These are phyloP conservation scores for Pyrus hybrid DNA, from an alignment of 331 rosid species.

Conservation along the genomic window DNA sequence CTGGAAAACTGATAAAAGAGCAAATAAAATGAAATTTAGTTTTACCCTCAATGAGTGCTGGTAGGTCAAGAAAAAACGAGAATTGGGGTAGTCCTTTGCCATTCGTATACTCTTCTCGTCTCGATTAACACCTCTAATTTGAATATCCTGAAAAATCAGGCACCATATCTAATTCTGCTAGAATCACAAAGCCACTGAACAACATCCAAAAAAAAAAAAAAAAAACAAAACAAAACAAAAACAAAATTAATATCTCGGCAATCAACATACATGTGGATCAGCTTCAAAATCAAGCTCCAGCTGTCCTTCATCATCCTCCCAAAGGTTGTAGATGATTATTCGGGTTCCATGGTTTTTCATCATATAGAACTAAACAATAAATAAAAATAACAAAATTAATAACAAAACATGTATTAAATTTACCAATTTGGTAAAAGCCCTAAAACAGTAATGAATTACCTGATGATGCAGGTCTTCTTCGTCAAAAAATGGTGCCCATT, in stretches of 20 bases:
- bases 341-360: conserved; percentile 81
- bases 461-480: conserved; percentile 76
- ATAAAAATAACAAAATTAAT: conserved; percentile 12
- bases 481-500: conserved; percentile 72
- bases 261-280: conserved; percentile 62
- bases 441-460: conserved; percentile 36
- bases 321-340: conserved; percentile 81
- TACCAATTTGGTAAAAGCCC: background rate
- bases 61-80: conserved; percentile 82
- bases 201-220: background rate
- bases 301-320: conserved; percentile 98
- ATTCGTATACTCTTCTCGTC: conserved; percentile 87
- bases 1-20: background rate
- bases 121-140: conserved; percentile 90
- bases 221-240: background rate
- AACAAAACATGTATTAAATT: background rate
- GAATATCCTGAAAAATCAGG: conserved; percentile 64
- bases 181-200: background rate
- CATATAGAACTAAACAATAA: conserved; percentile 46
- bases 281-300: conserved; percentile 86
- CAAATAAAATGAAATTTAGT: background rate
- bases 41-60: conserved; percentile 89
- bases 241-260: background rate
- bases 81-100: conserved; percentile 81
- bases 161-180: background rate